phyloP scores from a whole-genome alignment of 495 filamentous ascomycete species.

The Daldinia vernicosa region DNA sequence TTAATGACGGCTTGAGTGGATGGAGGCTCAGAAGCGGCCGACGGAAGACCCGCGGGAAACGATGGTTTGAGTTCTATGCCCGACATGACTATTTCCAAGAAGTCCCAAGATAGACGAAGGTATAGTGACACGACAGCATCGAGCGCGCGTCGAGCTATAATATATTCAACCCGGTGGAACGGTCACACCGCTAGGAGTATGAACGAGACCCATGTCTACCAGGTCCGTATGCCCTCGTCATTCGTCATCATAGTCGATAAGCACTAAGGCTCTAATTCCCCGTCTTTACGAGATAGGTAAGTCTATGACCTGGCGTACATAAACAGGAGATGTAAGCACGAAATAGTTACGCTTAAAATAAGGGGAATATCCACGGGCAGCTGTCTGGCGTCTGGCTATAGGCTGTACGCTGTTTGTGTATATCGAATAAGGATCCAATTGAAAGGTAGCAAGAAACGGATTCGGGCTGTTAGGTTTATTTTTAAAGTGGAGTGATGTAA shows the following conservation, averaged over 20 bases:
- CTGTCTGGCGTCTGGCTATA: neutral
- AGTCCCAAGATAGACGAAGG: neutral
- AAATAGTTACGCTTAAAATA: slow-evolving; percentile 3
- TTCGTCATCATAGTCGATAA: neutral
- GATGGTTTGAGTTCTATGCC: slow-evolving; percentile 29
- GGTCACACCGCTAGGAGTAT: neutral
- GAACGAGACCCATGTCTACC: neutral
- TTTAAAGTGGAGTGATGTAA: neutral
- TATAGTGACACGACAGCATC: neutral
- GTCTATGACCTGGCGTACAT: neutral
- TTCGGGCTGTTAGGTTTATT: neutral
- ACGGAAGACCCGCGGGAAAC: slow-evolving; percentile 36
- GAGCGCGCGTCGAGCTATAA: neutral
- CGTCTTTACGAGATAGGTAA: neutral
- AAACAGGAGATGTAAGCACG: neutral
- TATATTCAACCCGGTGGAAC: neutral
- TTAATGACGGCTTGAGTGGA: slow-evolving; percentile 52
- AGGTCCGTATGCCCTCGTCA: neutral
- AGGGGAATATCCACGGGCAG: neutral
- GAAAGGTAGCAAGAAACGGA: neutral
- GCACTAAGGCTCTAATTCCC: neutral
- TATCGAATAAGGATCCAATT: neutral
- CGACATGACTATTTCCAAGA: neutral
- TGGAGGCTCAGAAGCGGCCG: slow-evolving; percentile 47
- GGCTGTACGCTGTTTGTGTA: too few relatives aligned